Base-by-base conservation (phyloP, 1,284 basidiomycete species). In the Heliocybe sulcata region DNA sequence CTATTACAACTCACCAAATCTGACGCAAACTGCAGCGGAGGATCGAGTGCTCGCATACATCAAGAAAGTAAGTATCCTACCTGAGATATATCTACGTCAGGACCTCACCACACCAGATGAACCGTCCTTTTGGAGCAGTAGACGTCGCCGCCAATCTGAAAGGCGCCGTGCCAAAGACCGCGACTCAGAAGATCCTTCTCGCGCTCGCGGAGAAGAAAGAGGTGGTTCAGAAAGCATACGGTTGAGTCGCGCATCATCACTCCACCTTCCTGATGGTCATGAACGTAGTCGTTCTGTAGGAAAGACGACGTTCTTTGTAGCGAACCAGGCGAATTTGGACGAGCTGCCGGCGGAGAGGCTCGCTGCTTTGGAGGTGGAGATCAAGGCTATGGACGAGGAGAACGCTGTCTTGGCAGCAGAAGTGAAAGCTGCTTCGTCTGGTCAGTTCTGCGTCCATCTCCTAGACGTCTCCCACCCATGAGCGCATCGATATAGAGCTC, bases 91-190 rank as follows among this genome's bases (percentile, higher is more conserved):
- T n/a, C n/a, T n/a, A n/a, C n/a, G n/a, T n/a, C n/a, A n/a, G n/a
- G n/a, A n/a, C n/a, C n/a, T n/a, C n/a, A n/a, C n/a, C 12, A 12
- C 16, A 23, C 53, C 57, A 88, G 86, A 89, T 84, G 85, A 90
- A 87, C 65, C 76, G 83, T 33, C 87, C 80, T 1, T 88, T 81
- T 61, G 85, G 85, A n/a, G 85, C 83, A 60, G 92, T 92, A 35
- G 92, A 94, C 65, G 85, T 95, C 2, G 79, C 89, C 12, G 88
- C 90, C 16, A 95, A 96, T 68, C 74, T 95, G 42, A 94, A 93
- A 67, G 88, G 89, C 54, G 83, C 85, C 10, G 85, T 95, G 1
- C 83, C 90, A 8, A 94, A 94, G 67, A 71, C 90, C 0, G 77
- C 84, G 8, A 85, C 85, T 0, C 90, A 92, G 66, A 94, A 94